Evolutionary conservation across 2,329 filamentous ascomycete genomes (phyloP).

Genomic region (Aureobasidium leucospermi): DNA sequence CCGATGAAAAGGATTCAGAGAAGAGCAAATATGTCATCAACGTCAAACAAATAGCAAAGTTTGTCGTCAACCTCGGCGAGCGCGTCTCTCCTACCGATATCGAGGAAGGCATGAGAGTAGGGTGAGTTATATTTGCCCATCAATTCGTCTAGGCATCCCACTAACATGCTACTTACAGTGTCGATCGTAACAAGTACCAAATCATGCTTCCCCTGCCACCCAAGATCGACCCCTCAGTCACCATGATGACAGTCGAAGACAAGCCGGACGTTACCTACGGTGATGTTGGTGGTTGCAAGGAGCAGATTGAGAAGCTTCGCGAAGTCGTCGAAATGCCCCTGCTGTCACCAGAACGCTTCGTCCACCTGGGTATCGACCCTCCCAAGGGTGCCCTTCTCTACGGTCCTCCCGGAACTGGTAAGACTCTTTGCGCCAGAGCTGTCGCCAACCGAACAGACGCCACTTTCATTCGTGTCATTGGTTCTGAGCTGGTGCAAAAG

Average conservation of each 20-base stretch:
- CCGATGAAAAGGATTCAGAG: slow-evolving; percentile 87
- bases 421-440: slow-evolving; percentile 93
- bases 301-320: slow-evolving; percentile 97
- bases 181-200: slow-evolving; percentile 98
- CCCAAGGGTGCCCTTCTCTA: slow-evolving; percentile 96
- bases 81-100: slow-evolving; percentile 97
- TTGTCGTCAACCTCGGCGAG: slow-evolving; percentile 95
- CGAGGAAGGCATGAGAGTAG: slow-evolving; percentile 97
- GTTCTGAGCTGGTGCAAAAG: slow-evolving; percentile 95
- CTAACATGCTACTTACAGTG: slow-evolving; percentile 37
- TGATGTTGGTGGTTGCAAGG: slow-evolving; percentile 97
- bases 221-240: slow-evolving; percentile 98
- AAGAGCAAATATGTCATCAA: slow-evolving; percentile 99
- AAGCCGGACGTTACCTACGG: slow-evolving; percentile 99
- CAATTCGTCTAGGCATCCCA: background rate
- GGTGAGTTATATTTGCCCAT: slow-evolving; percentile 41
- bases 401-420: slow-evolving; percentile 95
- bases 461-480: slow-evolving; percentile 97
- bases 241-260: slow-evolving; percentile 99
- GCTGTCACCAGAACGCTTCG: slow-evolving; percentile 91
- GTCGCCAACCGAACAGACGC: slow-evolving; percentile 97
- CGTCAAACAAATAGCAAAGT: slow-evolving; percentile 99
- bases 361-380: slow-evolving; percentile 97
- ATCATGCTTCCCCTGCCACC: slow-evolving; percentile 92
- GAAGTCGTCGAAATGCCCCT: slow-evolving; percentile 99